Conservation (phyloP, 495 filamentous ascomycete species). For the Choiromyces venosus region DNA sequence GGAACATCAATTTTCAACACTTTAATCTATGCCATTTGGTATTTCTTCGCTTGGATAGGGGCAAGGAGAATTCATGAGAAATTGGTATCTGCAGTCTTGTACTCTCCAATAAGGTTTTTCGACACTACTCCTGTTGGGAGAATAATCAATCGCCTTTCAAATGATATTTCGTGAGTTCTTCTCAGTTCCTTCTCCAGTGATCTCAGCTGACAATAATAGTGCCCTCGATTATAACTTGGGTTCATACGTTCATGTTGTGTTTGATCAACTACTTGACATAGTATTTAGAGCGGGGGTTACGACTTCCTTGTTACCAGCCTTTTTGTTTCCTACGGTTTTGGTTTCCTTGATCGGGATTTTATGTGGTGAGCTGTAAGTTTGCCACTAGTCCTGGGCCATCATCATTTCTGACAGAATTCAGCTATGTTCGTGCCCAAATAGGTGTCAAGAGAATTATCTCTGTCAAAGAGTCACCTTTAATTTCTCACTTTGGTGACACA, state of each 20-base stretch:
- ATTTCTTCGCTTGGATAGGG: slow-evolving; percentile 47
- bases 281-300: slow-evolving; percentile 44
- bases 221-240: slow-evolving; percentile 29
- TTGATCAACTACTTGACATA: slow-evolving; percentile 35
- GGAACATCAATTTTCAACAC: slow-evolving; percentile 40
- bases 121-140: slow-evolving; percentile 51
- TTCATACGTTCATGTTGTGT: slow-evolving; percentile 22
- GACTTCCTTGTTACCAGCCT: slow-evolving; percentile 45
- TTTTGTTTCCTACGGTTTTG: slow-evolving; percentile 44
- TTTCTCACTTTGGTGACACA: slow-evolving; percentile 48
- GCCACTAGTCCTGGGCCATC: neutral
- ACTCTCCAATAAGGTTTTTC: slow-evolving; percentile 50
- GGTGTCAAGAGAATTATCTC: slow-evolving; percentile 45
- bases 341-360: slow-evolving; percentile 43
- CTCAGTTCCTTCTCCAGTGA: slow-evolving; percentile 44
- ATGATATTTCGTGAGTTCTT: slow-evolving; percentile 45
- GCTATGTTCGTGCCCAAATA: slow-evolving; percentile 43
- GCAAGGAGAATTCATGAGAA: slow-evolving; percentile 48
- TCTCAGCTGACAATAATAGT: slow-evolving; percentile 21
- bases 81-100: slow-evolving; percentile 47
- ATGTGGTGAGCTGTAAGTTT: slow-evolving; percentile 43
- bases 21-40: slow-evolving; percentile 42
- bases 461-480: slow-evolving; percentile 44
- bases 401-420: neutral
- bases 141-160: slow-evolving; percentile 52